These are phyloP conservation scores for Venturia aucupariae DNA, from an alignment of 2,329 filamentous ascomycete genomes.

Conservation along the genomic window DNA sequence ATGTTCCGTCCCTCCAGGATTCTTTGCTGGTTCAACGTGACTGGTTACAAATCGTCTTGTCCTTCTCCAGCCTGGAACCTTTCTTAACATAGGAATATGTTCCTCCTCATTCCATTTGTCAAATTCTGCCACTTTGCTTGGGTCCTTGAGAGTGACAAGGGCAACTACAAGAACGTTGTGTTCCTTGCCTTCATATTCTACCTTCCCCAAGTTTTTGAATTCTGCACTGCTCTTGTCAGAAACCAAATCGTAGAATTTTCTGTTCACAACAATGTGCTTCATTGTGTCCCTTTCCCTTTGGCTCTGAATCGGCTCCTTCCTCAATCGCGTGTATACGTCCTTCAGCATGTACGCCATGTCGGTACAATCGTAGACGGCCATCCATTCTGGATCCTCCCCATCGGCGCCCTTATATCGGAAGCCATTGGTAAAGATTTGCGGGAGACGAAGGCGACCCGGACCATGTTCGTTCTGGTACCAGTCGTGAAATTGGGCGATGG, in stretches of 20 bases:
- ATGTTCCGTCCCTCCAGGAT: slow-evolving; percentile 43
- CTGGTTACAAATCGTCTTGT: slow-evolving; percentile 62
- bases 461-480: slow-evolving; percentile 95
- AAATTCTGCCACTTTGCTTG: slow-evolving; percentile 45
- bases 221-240: slow-evolving; percentile 47
- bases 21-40: slow-evolving; percentile 44
- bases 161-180: slow-evolving; percentile 55
- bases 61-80: slow-evolving; percentile 70
- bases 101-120: slow-evolving; percentile 66
- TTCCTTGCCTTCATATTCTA: slow-evolving; percentile 49
- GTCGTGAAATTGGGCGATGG: slow-evolving; percentile 68
- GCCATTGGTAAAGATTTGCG: slow-evolving; percentile 60
- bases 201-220: slow-evolving; percentile 44
- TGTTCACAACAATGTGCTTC: slow-evolving; percentile 57
- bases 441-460: slow-evolving; percentile 65
- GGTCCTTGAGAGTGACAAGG: slow-evolving; percentile 48
- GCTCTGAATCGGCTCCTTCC: slow-evolving; percentile 48
- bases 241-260: slow-evolving; percentile 62
- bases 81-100: slow-evolving; percentile 61
- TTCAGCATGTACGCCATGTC: slow-evolving; percentile 63
- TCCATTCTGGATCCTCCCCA: slow-evolving; percentile 51
- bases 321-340: slow-evolving; percentile 58
- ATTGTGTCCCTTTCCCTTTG: slow-evolving; percentile 52
- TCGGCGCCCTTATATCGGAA: slow-evolving; percentile 69
- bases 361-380: slow-evolving; percentile 74